Conservation (phyloP, 2,329 filamentous ascomycete species). For the Epichloe aotearoae region DNA sequence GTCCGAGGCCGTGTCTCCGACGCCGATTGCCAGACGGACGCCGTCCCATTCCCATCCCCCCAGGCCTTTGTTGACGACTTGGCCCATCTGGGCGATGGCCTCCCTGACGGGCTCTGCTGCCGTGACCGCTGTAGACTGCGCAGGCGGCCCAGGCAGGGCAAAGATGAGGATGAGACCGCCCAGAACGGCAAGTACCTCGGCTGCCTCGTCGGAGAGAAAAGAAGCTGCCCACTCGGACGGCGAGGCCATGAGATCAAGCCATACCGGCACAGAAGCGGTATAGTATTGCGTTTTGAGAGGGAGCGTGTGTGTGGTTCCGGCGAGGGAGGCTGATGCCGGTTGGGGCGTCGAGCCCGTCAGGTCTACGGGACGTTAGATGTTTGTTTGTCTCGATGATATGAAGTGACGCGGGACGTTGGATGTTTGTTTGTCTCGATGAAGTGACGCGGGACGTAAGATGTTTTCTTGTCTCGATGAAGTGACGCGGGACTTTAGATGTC, state of each 20-base stretch:
- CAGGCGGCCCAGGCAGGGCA: slow-evolving; percentile 11
- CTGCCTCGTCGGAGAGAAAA: slow-evolving; percentile 47
- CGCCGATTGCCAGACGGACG: slow-evolving; percentile 44
- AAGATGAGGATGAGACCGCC: slow-evolving; percentile 42
- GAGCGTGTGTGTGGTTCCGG: slow-evolving; percentile 46
- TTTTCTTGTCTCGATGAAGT: background rate
- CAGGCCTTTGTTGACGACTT: slow-evolving; percentile 41
- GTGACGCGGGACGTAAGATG: background rate
- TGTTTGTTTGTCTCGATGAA: too few relatives aligned
- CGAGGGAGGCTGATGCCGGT: slow-evolving; percentile 29
- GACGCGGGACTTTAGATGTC: too few relatives aligned
- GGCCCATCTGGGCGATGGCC: slow-evolving; percentile 38
- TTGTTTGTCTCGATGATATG: background rate
- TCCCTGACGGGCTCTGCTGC: slow-evolving; percentile 14
- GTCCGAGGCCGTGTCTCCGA: slow-evolving; percentile 35
- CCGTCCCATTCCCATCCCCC: slow-evolving; percentile 52
- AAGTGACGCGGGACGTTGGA: too few relatives aligned
- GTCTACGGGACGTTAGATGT: slow-evolving; percentile 23
- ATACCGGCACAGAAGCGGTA: slow-evolving; percentile 45
- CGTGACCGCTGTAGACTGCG: slow-evolving; percentile 5
- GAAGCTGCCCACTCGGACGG: slow-evolving; percentile 41
- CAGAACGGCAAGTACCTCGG: slow-evolving; percentile 46
- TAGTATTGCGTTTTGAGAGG: slow-evolving; percentile 48
- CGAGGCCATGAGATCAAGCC: slow-evolving; percentile 48
- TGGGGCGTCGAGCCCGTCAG: slow-evolving; percentile 36